Conservation (phyloP, 371 early-diverging fungal genomes). For the Lichtheimia hyalospora region DNA sequence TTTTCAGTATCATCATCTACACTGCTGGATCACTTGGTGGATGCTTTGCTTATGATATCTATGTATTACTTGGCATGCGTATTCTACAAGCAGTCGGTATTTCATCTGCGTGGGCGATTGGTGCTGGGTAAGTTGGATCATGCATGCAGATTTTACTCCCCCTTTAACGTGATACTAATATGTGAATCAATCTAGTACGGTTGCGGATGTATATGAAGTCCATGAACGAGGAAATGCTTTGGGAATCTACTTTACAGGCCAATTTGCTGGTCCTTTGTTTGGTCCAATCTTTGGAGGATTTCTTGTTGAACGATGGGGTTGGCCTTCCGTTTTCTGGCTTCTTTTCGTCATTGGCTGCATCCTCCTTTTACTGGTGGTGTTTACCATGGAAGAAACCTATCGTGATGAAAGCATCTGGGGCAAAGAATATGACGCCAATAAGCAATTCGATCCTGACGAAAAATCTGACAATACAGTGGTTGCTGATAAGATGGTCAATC, state of each 20-base stretch:
- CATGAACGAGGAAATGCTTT: conserved; percentile 49
- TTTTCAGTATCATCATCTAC: conserved; percentile 61
- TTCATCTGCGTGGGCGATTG: conserved; percentile 76
- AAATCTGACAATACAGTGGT: conserved; percentile 16
- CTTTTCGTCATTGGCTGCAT: conserved; percentile 27
- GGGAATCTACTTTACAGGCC: conserved; percentile 56
- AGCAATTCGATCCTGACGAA: conserved; percentile 10
- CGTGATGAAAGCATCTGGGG: conserved; percentile 46
- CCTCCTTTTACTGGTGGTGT: conserved; percentile 24
- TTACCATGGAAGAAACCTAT: conserved; percentile 75
- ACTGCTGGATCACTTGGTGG: conserved; percentile 68
- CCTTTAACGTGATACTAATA: no score
- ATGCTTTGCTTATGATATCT: conserved; percentile 58
- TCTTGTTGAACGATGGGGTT: conserved; percentile 29
- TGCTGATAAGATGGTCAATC: conserved; percentile 31
- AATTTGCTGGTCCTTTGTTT: conserved; percentile 45
- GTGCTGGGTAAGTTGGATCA: conserved; percentile 54
- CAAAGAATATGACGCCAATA: conserved; percentile 13
- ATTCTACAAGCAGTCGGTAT: conserved; percentile 74
- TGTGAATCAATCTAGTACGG: conserved; percentile 37
- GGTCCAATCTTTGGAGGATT: conserved; percentile 33
- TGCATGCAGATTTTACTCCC: not conserved
- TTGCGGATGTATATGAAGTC: conserved; percentile 51
- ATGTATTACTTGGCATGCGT: conserved; percentile 65
- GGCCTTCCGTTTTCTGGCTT: conserved; percentile 30